phyloP scores from a whole-genome alignment of 2,329 filamentous ascomycete species.

The Cordyceps pruinosa region DNA sequence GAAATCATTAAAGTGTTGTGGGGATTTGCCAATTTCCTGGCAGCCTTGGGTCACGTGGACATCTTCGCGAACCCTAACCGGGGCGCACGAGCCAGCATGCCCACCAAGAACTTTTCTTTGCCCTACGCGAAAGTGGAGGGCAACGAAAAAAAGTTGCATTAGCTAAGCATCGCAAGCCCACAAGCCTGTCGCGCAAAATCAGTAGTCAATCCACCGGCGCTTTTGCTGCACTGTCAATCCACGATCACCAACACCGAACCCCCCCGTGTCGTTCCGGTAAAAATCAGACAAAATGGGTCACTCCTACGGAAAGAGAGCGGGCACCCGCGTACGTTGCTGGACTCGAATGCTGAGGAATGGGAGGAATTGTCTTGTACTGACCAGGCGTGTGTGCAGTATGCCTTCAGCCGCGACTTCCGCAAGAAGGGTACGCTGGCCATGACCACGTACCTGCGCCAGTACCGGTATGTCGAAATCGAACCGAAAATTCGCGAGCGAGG shows the following conservation, averaged over 20 bases:
- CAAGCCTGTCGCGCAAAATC: slow-evolving; percentile 33
- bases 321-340: slow-evolving; percentile 64
- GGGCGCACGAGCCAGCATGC: slow-evolving; percentile 14
- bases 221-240: slow-evolving; percentile 26
- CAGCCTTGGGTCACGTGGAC: slow-evolving; percentile 23
- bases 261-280: slow-evolving; percentile 27
- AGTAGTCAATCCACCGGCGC: slow-evolving; percentile 28
- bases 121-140: slow-evolving; percentile 22
- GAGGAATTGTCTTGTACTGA: slow-evolving; percentile 22
- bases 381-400: slow-evolving; percentile 56
- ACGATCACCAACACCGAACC: slow-evolving; percentile 37
- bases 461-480: slow-evolving; percentile 53
- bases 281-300: slow-evolving; percentile 69
- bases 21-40: slow-evolving; percentile 26
- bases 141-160: slow-evolving; percentile 28
- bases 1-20: slow-evolving; percentile 27
- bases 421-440: slow-evolving; percentile 90
- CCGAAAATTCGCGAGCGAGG: slow-evolving; percentile 34
- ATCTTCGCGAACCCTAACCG: slow-evolving; percentile 27
- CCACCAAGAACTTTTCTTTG: slow-evolving; percentile 20
- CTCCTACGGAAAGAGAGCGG: slow-evolving; percentile 77
- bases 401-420: slow-evolving; percentile 92
- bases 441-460: slow-evolving; percentile 89
- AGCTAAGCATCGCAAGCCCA: slow-evolving; percentile 31
- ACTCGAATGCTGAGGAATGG: slow-evolving; percentile 7